These are phyloP conservation scores for Hyaloperonospora brassicae DNA, from an alignment of 352 stramenopile genomes.

Conservation along the genomic window DNA sequence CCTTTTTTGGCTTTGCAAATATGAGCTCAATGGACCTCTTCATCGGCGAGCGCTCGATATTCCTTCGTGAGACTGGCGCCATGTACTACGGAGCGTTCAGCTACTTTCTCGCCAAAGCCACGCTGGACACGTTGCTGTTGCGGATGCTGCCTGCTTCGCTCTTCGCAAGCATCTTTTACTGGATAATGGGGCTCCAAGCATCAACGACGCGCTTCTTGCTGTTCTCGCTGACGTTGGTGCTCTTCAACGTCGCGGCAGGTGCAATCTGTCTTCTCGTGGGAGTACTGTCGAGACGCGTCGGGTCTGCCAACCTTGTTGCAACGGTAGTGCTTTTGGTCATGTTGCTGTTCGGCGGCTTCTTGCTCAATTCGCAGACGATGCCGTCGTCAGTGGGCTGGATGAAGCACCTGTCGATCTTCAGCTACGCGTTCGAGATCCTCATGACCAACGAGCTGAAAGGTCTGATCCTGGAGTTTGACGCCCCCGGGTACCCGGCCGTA, in stretches of 20 bases:
- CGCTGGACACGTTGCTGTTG: constrained; percentile 65
- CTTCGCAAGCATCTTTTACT: constrained; percentile 84
- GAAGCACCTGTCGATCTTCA: constrained; percentile 80
- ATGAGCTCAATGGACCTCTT: constrained; percentile 84
- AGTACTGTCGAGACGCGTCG: constrained; percentile 52
- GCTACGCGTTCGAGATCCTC: constrained; percentile 82
- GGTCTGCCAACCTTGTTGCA: constrained; percentile 60
- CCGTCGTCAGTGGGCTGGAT: constrained; percentile 52
- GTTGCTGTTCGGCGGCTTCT: constrained; percentile 81
- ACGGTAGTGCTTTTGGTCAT: constrained; percentile 75
- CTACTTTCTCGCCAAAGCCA: constrained; percentile 75
- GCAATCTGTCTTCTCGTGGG: constrained; percentile 69
- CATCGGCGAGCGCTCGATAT: constrained; percentile 64
- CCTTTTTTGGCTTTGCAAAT: constrained; percentile 78
- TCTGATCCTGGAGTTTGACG: constrained; percentile 68
- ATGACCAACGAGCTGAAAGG: constrained; percentile 80
- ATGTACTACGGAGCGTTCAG: constrained; percentile 74
- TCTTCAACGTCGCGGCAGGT: constrained; percentile 75
- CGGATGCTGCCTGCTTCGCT: constrained; percentile 61
- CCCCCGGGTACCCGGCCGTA: constrained; percentile 61
- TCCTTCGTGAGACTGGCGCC: constrained; percentile 65
- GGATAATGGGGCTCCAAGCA: constrained; percentile 75
- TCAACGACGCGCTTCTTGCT: constrained; percentile 47
- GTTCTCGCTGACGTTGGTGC: constrained; percentile 62
- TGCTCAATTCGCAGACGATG: constrained; percentile 82